phyloP scores from a whole-genome alignment of 225 moss, liverwort and hornwort genomes.

The Pseudisothecium myosuroides region DNA sequence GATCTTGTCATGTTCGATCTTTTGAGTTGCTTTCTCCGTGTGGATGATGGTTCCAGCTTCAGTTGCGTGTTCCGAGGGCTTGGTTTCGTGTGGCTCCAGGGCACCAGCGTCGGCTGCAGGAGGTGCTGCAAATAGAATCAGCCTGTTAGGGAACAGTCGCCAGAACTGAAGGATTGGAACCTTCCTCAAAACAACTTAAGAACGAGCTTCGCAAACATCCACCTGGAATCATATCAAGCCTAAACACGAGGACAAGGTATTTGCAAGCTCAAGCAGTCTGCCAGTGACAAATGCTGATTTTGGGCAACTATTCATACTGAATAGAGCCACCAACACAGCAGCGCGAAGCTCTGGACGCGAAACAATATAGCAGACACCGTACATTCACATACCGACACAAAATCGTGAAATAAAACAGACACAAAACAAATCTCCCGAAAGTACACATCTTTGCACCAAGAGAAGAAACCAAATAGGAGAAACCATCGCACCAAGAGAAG shows the following conservation, averaged over 20 bases:
- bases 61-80: not conserved
- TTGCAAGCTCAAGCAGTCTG: not conserved
- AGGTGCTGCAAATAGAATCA: not conserved
- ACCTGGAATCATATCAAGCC: not conserved
- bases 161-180: not conserved
- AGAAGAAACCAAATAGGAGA: not conserved
- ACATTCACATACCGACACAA: not conserved
- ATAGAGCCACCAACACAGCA: not conserved
- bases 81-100: not conserved
- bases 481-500: not conserved
- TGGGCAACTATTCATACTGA: not conserved
- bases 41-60: constrained; percentile 40
- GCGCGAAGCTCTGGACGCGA: not conserved
- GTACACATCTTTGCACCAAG: not conserved
- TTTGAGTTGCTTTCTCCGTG: constrained; percentile 35
- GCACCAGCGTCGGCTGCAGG: not conserved
- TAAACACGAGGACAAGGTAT: too few relatives aligned
- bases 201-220: not conserved
- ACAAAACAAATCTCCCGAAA: not conserved
- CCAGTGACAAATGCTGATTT: not conserved
- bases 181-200: not conserved
- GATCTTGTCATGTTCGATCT: constrained; percentile 43
- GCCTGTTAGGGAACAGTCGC: not conserved
- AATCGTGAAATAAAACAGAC: not conserved
- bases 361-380: not conserved